Percentiles rank a stretch among this genome's conserved stretches.
These are phyloP conservation scores for Rubus parviflorus DNA, from an alignment of 306 rosid genomes.

Conservation along the genomic window DNA sequence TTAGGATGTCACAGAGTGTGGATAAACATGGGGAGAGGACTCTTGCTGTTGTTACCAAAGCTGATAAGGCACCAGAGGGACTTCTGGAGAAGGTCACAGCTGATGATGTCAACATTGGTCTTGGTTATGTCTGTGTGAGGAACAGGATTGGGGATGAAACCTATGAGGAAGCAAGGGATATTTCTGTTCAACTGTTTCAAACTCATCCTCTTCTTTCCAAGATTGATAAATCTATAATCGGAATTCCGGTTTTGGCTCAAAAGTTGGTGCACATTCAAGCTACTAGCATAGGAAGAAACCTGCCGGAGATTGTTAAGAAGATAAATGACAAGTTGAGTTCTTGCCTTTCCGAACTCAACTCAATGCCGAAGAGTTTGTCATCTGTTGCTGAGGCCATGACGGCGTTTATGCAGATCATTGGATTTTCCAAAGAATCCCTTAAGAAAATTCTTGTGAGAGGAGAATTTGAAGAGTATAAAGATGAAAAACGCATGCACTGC, in stretches of 20 bases:
- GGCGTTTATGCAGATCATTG: neutral
- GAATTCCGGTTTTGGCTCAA: neutral
- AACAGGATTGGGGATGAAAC: too few species aligned
- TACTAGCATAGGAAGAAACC: neutral
- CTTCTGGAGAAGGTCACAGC: too few species aligned
- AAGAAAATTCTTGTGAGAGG: neutral
- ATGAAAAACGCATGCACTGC: neutral
- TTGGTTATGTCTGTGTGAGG: too few species aligned
- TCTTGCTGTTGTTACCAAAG: too few species aligned
- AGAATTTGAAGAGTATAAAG: neutral
- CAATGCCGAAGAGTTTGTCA: neutral
- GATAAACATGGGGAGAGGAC: too few species aligned
- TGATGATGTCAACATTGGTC: too few species aligned
- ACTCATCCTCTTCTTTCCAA: neutral
- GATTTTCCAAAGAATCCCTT: neutral
- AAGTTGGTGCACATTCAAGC: slow-evolving; percentile 5
- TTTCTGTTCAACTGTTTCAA: neutral
- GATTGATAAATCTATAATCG: neutral
- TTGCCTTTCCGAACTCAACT: neutral
- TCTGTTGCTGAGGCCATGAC: neutral
- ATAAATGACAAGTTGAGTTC: neutral
- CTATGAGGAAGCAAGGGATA: too few species aligned
- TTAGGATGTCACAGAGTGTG: too few species aligned
- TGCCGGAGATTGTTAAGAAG: neutral
- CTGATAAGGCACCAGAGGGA: too few species aligned